Evolutionary conservation across 176 grass and related monocot genomes (phyloP).

Genomic region (Cymbopogon citratus): DNA sequence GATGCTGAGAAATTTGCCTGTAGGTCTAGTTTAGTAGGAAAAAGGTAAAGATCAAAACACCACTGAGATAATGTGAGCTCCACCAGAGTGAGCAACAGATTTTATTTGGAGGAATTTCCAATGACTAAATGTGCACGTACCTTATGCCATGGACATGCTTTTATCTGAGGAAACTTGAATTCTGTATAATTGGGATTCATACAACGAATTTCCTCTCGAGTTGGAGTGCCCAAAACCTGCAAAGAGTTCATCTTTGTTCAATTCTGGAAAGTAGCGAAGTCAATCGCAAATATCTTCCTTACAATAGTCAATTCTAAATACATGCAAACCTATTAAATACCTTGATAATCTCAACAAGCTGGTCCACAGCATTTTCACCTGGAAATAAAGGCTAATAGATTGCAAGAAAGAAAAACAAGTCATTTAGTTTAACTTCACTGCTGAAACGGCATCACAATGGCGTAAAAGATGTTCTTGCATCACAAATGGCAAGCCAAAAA

Average conservation of each 20-base stretch:
- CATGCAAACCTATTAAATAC: slow-evolving; percentile 18
- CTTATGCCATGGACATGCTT: slow-evolving; percentile 62
- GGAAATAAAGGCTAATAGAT: slow-evolving; percentile 54
- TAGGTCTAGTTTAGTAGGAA: not conserved
- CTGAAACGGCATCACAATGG: not conserved
- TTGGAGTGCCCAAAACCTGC: slow-evolving; percentile 60
- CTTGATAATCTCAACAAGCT: slow-evolving; percentile 72
- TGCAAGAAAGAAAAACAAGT: not conserved
- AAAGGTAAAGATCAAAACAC: not conserved
- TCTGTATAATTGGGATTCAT: slow-evolving; percentile 66
- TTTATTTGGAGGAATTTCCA: not conserved
- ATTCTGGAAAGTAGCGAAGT: not conserved
- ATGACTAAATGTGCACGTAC: not conserved
- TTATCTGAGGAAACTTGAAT: slow-evolving; percentile 61
- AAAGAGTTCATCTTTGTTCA: not conserved
- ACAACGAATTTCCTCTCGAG: slow-evolving; percentile 55
- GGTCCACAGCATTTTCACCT: slow-evolving; percentile 60
- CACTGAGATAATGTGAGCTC: not conserved
- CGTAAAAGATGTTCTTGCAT: not conserved
- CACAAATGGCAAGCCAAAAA: not conserved
- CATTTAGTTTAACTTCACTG: slow-evolving; percentile 1
- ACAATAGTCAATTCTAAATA: not conserved
- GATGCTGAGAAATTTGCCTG: not conserved
- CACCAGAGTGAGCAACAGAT: not conserved
- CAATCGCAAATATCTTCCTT: not conserved